A percentile compares a stretch with the other conserved stretches of the same genome.
Conservation (phyloP, 192 early-diverging fungal genomes). For the Piromyces finnis region DNA sequence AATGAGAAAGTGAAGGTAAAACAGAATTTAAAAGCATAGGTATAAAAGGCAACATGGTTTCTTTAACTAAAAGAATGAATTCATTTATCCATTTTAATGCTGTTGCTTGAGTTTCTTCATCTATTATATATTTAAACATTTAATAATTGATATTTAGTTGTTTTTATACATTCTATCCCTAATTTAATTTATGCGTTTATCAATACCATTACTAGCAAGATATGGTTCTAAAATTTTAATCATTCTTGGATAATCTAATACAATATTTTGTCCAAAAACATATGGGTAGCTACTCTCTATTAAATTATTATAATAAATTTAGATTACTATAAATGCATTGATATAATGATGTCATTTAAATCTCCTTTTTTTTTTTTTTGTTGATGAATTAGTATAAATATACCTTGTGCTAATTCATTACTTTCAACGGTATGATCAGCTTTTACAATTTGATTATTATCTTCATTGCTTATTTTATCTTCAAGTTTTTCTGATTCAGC, state of each 20-base stretch:
- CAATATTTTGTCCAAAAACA: constrained; percentile 57
- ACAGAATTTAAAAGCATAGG: constrained; percentile 66
- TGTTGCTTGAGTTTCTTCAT: constrained; percentile 80
- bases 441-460: background rate
- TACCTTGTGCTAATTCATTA: constrained; percentile 1
- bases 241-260: constrained; percentile 68
- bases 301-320: no score
- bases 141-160: no score
- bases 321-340: no score
- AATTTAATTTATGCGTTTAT: no score
- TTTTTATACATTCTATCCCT: no score
- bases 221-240: constrained; percentile 71
- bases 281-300: constrained; percentile 14
- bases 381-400: background rate
- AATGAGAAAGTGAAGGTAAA: constrained; percentile 55
- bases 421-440: background rate
- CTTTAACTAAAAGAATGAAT: constrained; percentile 65
- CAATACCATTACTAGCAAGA: constrained; percentile 38
- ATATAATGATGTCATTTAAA: no score
- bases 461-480: constrained; percentile 13
- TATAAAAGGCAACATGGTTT: constrained; percentile 65
- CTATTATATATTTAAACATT: background rate
- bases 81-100: constrained; percentile 76
- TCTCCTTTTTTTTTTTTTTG: no score
- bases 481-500: constrained; percentile 10